A percentile compares a stretch with the other conserved stretches of the same genome.
Evolutionary conservation across 306 rosid species (phyloP).

Genomic region (Vigna hirtella): DNA sequence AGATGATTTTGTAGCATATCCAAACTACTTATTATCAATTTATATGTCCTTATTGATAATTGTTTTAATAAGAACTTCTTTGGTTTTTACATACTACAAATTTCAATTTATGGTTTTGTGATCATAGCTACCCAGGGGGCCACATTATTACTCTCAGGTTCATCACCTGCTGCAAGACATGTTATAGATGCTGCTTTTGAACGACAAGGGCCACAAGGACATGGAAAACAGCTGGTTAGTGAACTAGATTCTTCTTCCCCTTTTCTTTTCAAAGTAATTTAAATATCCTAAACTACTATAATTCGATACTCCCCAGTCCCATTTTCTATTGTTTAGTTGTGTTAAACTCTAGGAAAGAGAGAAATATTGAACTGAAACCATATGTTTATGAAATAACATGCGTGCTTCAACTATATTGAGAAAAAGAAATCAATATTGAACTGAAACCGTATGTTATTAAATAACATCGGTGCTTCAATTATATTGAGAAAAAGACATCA

Average conservation of each 20-base stretch:
- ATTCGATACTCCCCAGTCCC: slow-evolving; percentile 7
- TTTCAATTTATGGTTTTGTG: slow-evolving; percentile 33
- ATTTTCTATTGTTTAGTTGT: background rate
- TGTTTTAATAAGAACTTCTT: slow-evolving; percentile 31
- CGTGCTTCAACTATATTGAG: no score
- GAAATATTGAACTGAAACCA: no score
- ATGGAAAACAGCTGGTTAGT: slow-evolving; percentile 88
- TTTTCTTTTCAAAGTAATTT: slow-evolving; percentile 14
- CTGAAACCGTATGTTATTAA: no score
- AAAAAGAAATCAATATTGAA: no score
- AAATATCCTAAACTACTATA: background rate
- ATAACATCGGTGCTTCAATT: no score
- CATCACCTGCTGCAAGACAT: slow-evolving; percentile 76
- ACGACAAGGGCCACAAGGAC: slow-evolving; percentile 76
- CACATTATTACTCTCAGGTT: slow-evolving; percentile 61
- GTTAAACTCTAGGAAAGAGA: no score
- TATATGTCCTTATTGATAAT: slow-evolving; percentile 11
- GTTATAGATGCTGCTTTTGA: slow-evolving; percentile 76
- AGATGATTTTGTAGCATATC: background rate
- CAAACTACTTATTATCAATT: background rate
- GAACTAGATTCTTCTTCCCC: background rate
- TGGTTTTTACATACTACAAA: slow-evolving; percentile 10
- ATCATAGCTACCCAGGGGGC: slow-evolving; percentile 76
- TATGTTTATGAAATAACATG: no score
- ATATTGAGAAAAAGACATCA: no score